Conservation (phyloP, 768 basidiomycete species). For the Tremella mesenterica region DNA sequence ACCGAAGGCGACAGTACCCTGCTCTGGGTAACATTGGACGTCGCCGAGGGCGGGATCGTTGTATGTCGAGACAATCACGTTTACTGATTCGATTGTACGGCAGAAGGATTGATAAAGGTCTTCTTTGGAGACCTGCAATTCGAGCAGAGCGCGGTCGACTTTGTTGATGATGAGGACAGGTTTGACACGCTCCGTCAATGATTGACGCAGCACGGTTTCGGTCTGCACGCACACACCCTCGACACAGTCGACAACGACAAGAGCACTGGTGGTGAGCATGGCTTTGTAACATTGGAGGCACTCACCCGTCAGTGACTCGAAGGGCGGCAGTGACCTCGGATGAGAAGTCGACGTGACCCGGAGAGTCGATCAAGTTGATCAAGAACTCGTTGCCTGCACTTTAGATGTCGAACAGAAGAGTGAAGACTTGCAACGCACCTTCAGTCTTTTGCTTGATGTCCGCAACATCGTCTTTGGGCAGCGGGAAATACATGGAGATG, state of each 20-base stretch:
- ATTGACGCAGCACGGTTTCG: constrained; percentile 96
- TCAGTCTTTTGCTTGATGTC: constrained; percentile 90
- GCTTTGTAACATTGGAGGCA: neutral
- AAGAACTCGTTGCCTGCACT: constrained; percentile 76
- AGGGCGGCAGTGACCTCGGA: constrained; percentile 99
- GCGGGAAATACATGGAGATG: constrained; percentile 99
- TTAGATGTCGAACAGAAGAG: constrained; percentile 4
- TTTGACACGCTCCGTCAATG: constrained; percentile 96
- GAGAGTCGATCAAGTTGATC: constrained; percentile 99
- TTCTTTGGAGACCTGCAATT: constrained; percentile 95
- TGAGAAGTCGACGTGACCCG: constrained; percentile 99
- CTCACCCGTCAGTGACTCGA: constrained; percentile 82
- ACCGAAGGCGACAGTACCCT: constrained; percentile 96
- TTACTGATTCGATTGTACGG: constrained; percentile 93
- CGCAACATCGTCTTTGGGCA: constrained; percentile 75
- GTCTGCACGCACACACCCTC: constrained; percentile 99
- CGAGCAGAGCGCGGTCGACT: constrained; percentile 97
- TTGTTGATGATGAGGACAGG: constrained; percentile 99
- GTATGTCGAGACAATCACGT: constrained; percentile 98
- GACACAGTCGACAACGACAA: constrained; percentile 98
- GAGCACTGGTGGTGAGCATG: constrained; percentile 54
- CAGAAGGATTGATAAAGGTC: constrained; percentile 94
- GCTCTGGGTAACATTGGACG: constrained; percentile 96
- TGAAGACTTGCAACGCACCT: constrained; percentile 50
- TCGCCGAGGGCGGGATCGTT: constrained; percentile 89